phyloP scores from a whole-genome alignment of 805 yeast genomes.

The Candida mattraensis region DNA sequence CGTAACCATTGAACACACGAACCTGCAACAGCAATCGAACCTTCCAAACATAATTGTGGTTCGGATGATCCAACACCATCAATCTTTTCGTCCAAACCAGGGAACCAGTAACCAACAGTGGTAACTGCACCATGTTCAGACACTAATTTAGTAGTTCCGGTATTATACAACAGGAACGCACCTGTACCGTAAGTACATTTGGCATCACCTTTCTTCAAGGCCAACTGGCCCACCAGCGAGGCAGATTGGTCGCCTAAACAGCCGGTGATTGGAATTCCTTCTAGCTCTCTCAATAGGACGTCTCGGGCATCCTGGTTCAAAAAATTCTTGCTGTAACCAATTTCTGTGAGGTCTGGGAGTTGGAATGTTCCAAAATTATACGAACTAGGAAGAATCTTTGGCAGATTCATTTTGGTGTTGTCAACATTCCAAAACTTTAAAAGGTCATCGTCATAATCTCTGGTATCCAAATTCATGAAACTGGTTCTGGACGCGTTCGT shows the following conservation, averaged over 20 bases:
- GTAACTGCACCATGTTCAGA: conserved; percentile 83
- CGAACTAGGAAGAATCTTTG: conserved; percentile 76
- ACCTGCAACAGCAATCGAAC: conserved; percentile 96
- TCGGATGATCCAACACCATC: conserved; percentile 39
- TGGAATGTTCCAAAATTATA: conserved; percentile 73
- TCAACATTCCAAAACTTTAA: conserved; percentile 81
- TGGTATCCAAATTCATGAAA: conserved; percentile 78
- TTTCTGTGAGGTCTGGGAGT: conserved; percentile 49
- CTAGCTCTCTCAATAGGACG: conserved; percentile 45
- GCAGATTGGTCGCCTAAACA: conserved; percentile 95
- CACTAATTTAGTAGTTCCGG: conserved; percentile 71
- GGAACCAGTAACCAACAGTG: conserved; percentile 90
- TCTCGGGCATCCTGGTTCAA: conserved; percentile 44
- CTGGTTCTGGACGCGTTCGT: conserved; percentile 91
- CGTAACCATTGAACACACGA: conserved; percentile 92
- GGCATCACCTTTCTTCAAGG: conserved; percentile 79
- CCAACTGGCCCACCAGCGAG: conserved; percentile 89
- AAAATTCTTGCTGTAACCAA: conserved; percentile 13
- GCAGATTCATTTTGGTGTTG: conserved; percentile 59
- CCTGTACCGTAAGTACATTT: conserved; percentile 98
- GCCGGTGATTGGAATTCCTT: conserved; percentile 77
- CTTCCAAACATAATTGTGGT: conserved; percentile 90
- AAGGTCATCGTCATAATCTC: conserved; percentile 72
- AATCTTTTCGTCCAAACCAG: conserved; percentile 48
- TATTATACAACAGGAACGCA: conserved; percentile 84